Conservation (phyloP, 768 basidiomycete species). For the Rhizopogon vinicolor region DNA sequence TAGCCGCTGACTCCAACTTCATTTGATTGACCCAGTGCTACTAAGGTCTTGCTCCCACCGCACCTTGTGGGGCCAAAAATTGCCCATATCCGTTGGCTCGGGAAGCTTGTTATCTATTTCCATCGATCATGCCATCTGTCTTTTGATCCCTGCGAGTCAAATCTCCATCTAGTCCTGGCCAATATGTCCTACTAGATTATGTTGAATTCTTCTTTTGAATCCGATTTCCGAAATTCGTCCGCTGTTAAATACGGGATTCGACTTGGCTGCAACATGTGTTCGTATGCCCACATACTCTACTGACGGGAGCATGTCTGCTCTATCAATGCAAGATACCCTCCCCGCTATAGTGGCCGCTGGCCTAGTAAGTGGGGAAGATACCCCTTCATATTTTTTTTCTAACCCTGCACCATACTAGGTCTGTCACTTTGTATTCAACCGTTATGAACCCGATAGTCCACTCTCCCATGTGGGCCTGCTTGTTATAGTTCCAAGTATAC, state of each 20-base stretch:
- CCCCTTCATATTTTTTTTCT: background rate
- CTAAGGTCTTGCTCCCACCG: slow-evolving; percentile 8
- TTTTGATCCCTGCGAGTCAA: slow-evolving; percentile 11
- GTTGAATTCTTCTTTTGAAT: slow-evolving; percentile 27
- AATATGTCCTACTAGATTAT: slow-evolving; percentile 26
- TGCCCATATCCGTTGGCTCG: slow-evolving; percentile 14
- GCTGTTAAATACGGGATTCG: slow-evolving; percentile 19
- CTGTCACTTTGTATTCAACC: slow-evolving; percentile 27
- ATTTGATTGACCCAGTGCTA: slow-evolving; percentile 18
- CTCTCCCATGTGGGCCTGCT: slow-evolving; percentile 23
- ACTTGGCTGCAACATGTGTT: slow-evolving; percentile 13
- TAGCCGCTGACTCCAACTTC: slow-evolving; percentile 15
- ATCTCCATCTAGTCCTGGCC: slow-evolving; percentile 16
- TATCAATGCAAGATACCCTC: slow-evolving; percentile 16
- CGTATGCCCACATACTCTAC: slow-evolving; percentile 12
- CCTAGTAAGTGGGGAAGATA: slow-evolving; percentile 13
- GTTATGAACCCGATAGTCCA: slow-evolving; percentile 24
- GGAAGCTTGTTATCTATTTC: slow-evolving; percentile 11
- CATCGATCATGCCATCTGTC: slow-evolving; percentile 7
- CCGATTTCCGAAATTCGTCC: slow-evolving; percentile 27
- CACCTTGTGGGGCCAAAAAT: slow-evolving; percentile 6
- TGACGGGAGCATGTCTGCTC: slow-evolving; percentile 13
- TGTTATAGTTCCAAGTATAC: slow-evolving; percentile 13
- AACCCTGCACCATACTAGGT: slow-evolving; percentile 14
- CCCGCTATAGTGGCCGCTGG: slow-evolving; percentile 15